Evolutionary conservation across 2,329 filamentous ascomycete genomes (phyloP).

Genomic region (Pseudopyricularia javanii): DNA sequence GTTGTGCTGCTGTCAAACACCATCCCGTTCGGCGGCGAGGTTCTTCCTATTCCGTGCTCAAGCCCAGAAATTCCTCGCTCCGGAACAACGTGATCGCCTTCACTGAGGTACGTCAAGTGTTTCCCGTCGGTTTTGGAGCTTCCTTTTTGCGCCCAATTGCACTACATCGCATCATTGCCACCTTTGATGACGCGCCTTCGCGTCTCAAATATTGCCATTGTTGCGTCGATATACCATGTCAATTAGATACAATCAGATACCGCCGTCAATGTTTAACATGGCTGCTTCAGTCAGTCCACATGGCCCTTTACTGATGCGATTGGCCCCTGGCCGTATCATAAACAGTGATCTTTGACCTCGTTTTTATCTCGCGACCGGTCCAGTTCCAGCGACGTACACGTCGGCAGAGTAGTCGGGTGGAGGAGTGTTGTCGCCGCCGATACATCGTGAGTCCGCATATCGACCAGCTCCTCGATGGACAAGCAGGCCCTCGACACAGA

Average conservation of each 20-base stretch:
- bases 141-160: not conserved
- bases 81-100: constrained; percentile 12
- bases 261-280: not conserved
- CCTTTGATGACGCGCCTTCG: not conserved
- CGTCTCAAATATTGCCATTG: not conserved
- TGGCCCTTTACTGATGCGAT: not conserved
- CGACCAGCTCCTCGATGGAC: constrained; percentile 11
- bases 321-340: not conserved
- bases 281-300: not conserved
- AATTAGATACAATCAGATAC: not conserved
- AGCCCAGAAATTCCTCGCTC: constrained; percentile 15
- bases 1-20: not conserved
- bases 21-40: constrained; percentile 18
- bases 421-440: not conserved
- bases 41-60: constrained; percentile 32
- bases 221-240: not conserved
- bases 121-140: not conserved
- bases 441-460: not conserved
- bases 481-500: constrained; percentile 20
- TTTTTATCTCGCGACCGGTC: not conserved
- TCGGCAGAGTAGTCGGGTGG: not conserved
- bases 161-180: not conserved
- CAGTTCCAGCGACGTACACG: not conserved
- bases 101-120: constrained; percentile 8
- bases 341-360: not conserved